A percentile compares a stretch with the other conserved stretches of the same genome.
Evolutionary conservation across 2,329 filamentous ascomycete species (phyloP).

Genomic region (Aspergillus neoniger): DNA sequence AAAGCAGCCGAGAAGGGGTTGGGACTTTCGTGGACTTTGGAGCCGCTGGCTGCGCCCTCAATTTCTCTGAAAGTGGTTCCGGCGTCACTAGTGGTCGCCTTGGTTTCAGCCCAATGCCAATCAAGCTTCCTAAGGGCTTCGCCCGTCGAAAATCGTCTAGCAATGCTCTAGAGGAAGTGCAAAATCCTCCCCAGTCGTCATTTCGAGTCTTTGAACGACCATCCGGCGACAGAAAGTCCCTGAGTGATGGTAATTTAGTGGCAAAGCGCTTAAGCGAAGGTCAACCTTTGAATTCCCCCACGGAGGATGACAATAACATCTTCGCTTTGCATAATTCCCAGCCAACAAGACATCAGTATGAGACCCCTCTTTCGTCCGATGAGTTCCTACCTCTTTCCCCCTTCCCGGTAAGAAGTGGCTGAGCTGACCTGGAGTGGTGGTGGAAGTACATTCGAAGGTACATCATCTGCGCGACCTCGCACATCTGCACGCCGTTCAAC

Average conservation of each 20-base stretch:
- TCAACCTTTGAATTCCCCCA: constrained; percentile 37
- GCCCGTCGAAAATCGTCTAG: constrained; percentile 57
- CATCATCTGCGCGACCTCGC: constrained; percentile 55
- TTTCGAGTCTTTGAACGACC: constrained; percentile 58
- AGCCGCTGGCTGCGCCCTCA: constrained; percentile 16
- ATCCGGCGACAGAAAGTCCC: constrained; percentile 44
- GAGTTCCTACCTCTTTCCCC: neutral
- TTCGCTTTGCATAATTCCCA: constrained; percentile 38
- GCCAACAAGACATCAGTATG: constrained; percentile 42
- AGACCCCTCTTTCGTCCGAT: constrained; percentile 15
- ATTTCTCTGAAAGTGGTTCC: constrained; percentile 18
- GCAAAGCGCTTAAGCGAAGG: constrained; percentile 37
- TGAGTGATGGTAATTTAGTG: constrained; percentile 43
- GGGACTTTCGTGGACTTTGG: constrained; percentile 11
- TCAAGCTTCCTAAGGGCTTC: constrained; percentile 58
- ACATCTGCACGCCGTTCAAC: constrained; percentile 60
- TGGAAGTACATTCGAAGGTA: constrained; percentile 47
- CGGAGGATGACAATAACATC: constrained; percentile 44
- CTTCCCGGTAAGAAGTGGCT: neutral
- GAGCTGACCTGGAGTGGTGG: constrained; percentile 43
- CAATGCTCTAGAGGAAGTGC: constrained; percentile 54
- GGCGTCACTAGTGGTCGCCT: constrained; percentile 17
- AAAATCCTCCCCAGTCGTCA: constrained; percentile 46
- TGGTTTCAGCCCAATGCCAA: constrained; percentile 48
- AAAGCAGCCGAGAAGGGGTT: constrained; percentile 15